Evolutionary conservation across 2,329 filamentous ascomycete genomes (phyloP).

Genomic region (Metarhizium robertsii): DNA sequence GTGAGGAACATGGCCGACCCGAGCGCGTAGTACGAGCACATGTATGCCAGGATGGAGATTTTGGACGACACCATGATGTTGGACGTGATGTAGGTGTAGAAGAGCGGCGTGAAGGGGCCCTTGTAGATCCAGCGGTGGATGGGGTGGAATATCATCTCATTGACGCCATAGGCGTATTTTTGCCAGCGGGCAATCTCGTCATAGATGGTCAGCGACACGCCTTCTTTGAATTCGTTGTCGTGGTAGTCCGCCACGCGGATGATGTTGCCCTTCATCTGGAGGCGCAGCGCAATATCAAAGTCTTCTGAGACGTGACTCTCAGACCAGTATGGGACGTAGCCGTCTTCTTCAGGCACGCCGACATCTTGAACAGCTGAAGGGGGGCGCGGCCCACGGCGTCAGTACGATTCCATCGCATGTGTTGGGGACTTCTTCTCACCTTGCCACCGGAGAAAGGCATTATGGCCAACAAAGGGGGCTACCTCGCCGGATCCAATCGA

Average conservation of each 20-base stretch:
- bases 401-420: not conserved
- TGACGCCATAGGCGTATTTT: slow-evolving; percentile 65
- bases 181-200: slow-evolving; percentile 65
- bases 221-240: slow-evolving; percentile 62
- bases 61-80: slow-evolving; percentile 58
- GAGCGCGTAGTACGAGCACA: slow-evolving; percentile 65
- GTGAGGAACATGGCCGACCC: slow-evolving; percentile 59
- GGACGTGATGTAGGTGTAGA: slow-evolving; percentile 48
- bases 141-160: slow-evolving; percentile 62
- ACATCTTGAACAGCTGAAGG: slow-evolving; percentile 25
- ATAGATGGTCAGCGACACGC: slow-evolving; percentile 64
- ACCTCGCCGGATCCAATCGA: slow-evolving; percentile 63
- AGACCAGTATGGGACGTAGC: slow-evolving; percentile 62
- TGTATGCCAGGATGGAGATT: slow-evolving; percentile 61
- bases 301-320: slow-evolving; percentile 70
- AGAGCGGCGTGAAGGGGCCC: slow-evolving; percentile 57
- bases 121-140: slow-evolving; percentile 50
- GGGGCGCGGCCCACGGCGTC: not conserved
- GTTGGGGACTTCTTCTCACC: slow-evolving; percentile 4
- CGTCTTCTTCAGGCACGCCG: slow-evolving; percentile 23
- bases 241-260: slow-evolving; percentile 63
- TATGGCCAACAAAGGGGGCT: slow-evolving; percentile 70
- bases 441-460: slow-evolving; percentile 62
- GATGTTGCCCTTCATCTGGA: slow-evolving; percentile 59
- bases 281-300: slow-evolving; percentile 64